These are phyloP conservation scores for Sisymbrium irio DNA, from an alignment of 345 rosid species.

Conservation along the genomic window DNA sequence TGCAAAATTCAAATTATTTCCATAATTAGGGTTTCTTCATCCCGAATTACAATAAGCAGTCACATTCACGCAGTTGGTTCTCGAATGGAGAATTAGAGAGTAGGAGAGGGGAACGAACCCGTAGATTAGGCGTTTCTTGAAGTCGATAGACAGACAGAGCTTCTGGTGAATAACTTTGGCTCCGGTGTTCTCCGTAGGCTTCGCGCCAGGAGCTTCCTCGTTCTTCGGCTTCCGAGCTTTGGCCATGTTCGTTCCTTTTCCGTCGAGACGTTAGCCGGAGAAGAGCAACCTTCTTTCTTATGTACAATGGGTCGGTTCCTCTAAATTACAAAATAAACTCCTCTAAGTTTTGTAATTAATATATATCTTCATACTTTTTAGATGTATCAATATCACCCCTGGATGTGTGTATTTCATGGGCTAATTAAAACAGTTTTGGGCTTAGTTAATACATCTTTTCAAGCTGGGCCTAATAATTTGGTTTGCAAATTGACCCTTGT, in stretches of 20 bases:
- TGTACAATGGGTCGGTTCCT: background rate
- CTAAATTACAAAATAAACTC: slow-evolving; percentile 1
- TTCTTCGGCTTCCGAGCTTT: slow-evolving; percentile 82
- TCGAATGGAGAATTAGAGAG: background rate
- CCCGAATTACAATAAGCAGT: slow-evolving; percentile 6
- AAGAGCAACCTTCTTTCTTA: slow-evolving; percentile 2
- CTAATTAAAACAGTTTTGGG: background rate
- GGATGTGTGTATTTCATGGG: background rate
- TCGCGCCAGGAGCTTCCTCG: slow-evolving; percentile 62
- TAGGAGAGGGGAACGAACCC: slow-evolving; percentile 51
- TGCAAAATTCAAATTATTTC: background rate
- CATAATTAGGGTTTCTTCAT: slow-evolving; percentile 17
- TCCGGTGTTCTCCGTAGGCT: slow-evolving; percentile 64
- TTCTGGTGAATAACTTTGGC: slow-evolving; percentile 91
- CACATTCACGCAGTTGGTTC: background rate
- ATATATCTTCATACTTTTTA: background rate
- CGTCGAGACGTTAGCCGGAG: slow-evolving; percentile 8
- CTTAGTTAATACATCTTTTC: background rate
- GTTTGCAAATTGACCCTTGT: background rate
- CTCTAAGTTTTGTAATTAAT: background rate
- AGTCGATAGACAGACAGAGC: slow-evolving; percentile 85
- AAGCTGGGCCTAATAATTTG: background rate
- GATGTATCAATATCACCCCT: background rate
- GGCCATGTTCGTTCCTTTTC: slow-evolving; percentile 58
- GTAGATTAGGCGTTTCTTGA: slow-evolving; percentile 63